Evolutionary conservation across 169 alveolate species (phyloP), one percentile per base, ranked within the genome.

Genomic region (Eimeria sp.): DNA sequence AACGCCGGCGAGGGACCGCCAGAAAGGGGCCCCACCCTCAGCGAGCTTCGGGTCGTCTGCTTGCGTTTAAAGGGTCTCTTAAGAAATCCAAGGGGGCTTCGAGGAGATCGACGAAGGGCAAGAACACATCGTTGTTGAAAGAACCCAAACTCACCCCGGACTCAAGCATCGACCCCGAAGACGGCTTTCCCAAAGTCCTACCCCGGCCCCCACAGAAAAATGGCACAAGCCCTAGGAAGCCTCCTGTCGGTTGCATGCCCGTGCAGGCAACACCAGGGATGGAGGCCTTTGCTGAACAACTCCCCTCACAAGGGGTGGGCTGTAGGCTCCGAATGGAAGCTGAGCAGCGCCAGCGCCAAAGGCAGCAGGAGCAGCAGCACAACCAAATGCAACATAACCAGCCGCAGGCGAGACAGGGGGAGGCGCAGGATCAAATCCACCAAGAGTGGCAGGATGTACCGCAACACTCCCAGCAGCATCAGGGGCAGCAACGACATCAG

Each of bases 221-320:
- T 9, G 70, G 65, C 47, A 49, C 73, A 20, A 49, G 47, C 51
- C 67, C 47, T 3, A 30, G 49, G 27, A 13, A 49, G 34, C 89
- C 47, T 16, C 54, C 30, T 10, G 25, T 49, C 6, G 89, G 89
- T 13, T 82, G 89, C 72, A 82, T 82, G 89, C 89, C 89, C 49
- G 45, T 49, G n/a, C 89, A 82, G 70, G 30, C 51, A 16, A 82
- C 89, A 14, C 49, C 27, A 54, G 89, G 89, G 18, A 27, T 51
- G 4, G 89, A 82, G 89, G 49, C 47, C 30, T 82, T 25, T 30
- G 67, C 67, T n/a, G 20, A 14, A 10, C 49, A 25, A 5, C 89
- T 82, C 14, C 89, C 89, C 1, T 7, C 47, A 3, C 49, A 20
- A 16, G 89, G 89, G 5, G 89, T 57, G 6, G 89, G 89, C 89